Conservation (phyloP, 2,329 filamentous ascomycete species). For the Gnomoniopsis smithogilvyi region DNA sequence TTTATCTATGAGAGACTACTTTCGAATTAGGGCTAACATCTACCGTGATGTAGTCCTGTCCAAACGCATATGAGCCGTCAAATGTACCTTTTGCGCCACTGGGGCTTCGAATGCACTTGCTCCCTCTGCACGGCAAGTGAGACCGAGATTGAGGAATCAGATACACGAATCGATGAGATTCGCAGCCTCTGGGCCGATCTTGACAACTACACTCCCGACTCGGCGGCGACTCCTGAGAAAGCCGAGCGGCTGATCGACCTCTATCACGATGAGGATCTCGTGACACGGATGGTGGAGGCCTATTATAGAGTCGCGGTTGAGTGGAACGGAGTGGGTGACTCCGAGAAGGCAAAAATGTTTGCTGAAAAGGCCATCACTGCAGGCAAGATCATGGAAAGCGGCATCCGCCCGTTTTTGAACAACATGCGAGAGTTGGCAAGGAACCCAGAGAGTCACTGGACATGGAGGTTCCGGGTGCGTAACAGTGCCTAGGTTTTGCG, state of each 20-base stretch:
- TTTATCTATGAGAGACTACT: not conserved
- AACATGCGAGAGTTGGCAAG: constrained; percentile 32
- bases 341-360: constrained; percentile 28
- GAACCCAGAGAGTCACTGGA: constrained; percentile 27
- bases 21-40: constrained; percentile 1
- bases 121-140: constrained; percentile 28
- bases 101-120: constrained; percentile 39
- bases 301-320: constrained; percentile 38
- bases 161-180: constrained; percentile 31
- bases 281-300: constrained; percentile 30
- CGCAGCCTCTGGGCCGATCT: constrained; percentile 28
- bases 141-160: constrained; percentile 28
- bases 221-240: constrained; percentile 28
- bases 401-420: constrained; percentile 26
- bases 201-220: constrained; percentile 29
- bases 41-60: constrained; percentile 23
- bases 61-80: constrained; percentile 29
- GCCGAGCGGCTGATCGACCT: constrained; percentile 35
- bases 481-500: not conserved
- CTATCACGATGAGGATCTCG: constrained; percentile 33
- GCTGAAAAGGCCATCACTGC: constrained; percentile 27
- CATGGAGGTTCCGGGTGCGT: constrained; percentile 20
- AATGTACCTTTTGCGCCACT: constrained; percentile 27
- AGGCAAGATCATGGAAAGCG: constrained; percentile 27
- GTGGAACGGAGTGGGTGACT: constrained; percentile 34